These are phyloP conservation scores for Leccinum disarticulatum DNA, from an alignment of 768 basidiomycete species.

Conservation along the genomic window DNA sequence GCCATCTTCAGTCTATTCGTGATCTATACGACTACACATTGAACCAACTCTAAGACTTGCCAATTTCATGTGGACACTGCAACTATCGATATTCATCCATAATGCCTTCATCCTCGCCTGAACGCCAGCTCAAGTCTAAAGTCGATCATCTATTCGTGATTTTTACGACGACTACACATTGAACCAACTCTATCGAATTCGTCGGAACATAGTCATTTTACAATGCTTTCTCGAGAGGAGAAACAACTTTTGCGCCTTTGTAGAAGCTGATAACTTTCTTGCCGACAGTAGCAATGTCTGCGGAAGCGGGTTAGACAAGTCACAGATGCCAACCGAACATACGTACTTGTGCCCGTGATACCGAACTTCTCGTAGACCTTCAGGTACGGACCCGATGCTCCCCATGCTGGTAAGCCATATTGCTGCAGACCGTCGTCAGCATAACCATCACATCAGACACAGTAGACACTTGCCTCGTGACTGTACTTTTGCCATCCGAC, in stretches of 20 bases:
- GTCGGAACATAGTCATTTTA: constrained; percentile 20
- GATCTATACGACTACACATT: too few relatives aligned
- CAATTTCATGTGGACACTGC: constrained; percentile 23
- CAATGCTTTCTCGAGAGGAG: constrained; percentile 76
- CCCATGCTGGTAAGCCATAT: constrained; percentile 75
- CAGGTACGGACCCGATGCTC: constrained; percentile 86
- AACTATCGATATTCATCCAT: constrained; percentile 19
- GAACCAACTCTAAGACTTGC: too few relatives aligned
- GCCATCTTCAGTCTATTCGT: neutral
- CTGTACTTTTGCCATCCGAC: constrained; percentile 88
- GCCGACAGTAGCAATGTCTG: constrained; percentile 76
- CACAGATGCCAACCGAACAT: neutral
- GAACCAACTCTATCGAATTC: constrained; percentile 2
- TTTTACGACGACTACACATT: constrained; percentile 15
- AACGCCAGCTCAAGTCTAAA: neutral
- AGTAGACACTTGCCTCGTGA: constrained; percentile 58
- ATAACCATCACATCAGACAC: neutral
- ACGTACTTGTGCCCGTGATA: constrained; percentile 72
- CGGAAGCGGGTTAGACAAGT: constrained; percentile 9
- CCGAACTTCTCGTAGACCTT: constrained; percentile 92
- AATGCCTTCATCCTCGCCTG: constrained; percentile 2
- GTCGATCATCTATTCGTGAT: constrained; percentile 11
- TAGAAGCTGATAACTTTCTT: constrained; percentile 90
- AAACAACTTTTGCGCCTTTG: constrained; percentile 69
- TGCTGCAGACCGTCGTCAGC: constrained; percentile 42